phyloP scores from a whole-genome alignment of 495 filamentous ascomycete species.

The Talaromyces proteolyticus region DNA sequence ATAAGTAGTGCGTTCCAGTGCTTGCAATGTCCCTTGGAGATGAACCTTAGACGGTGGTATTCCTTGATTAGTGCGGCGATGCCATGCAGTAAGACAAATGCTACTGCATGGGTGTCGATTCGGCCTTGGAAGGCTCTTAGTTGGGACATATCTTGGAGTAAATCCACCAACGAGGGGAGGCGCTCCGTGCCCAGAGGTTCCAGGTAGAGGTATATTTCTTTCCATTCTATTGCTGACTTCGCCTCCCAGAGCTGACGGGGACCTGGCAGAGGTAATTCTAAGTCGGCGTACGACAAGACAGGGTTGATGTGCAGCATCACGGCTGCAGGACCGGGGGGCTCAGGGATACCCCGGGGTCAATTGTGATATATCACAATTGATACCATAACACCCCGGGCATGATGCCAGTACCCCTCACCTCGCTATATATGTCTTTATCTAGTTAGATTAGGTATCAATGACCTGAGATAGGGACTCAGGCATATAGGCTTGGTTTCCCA shows the following conservation, averaged over 20 bases:
- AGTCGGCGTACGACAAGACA: conserved; percentile 57
- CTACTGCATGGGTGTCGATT: conserved; percentile 45
- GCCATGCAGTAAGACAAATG: conserved; percentile 47
- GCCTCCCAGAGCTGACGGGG: conserved; percentile 52
- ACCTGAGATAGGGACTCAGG: no score
- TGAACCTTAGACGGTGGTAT: conserved; percentile 49
- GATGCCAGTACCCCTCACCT: no score
- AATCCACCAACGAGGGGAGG: conserved; percentile 42
- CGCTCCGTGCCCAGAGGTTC: conserved; percentile 20
- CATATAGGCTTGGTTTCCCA: no score
- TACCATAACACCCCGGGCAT: no score
- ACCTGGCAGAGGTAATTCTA: conserved; percentile 53
- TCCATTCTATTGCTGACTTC: conserved; percentile 49
- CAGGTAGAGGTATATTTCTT: conserved; percentile 35
- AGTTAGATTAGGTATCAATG: no score
- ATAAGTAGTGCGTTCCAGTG: conserved; percentile 42
- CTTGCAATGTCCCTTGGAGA: conserved; percentile 31
- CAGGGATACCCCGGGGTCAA: no score
- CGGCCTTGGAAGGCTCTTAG: conserved; percentile 29
- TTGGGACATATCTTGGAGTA: conserved; percentile 44
- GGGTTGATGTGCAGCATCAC: conserved; percentile 51
- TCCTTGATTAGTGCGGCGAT: conserved; percentile 55
- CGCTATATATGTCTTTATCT: no score
- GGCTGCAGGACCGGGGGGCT: no score
- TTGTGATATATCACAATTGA: no score